A percentile compares a stretch with the other conserved stretches of the same genome.
Conservation (phyloP, 164 flowering plant genomes). For the Piper longum region DNA sequence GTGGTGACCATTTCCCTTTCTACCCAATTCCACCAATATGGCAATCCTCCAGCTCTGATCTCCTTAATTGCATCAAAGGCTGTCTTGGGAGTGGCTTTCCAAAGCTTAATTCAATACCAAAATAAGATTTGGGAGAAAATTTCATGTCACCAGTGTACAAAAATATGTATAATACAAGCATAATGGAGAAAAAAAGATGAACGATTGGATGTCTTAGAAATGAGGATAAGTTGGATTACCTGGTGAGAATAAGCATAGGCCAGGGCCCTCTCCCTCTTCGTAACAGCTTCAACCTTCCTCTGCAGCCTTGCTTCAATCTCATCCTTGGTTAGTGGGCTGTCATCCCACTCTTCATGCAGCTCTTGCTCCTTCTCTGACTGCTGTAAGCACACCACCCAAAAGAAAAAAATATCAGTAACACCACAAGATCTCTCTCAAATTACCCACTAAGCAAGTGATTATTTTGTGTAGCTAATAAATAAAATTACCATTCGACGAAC, state of each 20-base stretch:
- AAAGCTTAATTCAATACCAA: constrained; percentile 17
- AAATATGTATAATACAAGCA: neutral
- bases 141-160: neutral
- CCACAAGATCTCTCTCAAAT: no score
- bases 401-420: no score
- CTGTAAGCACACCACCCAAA: neutral
- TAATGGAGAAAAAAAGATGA: no score
- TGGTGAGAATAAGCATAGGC: constrained; percentile 86
- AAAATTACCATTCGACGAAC: no score
- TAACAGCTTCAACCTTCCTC: constrained; percentile 58
- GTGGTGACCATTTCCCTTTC: constrained; percentile 44
- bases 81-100: constrained; percentile 41
- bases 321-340: constrained; percentile 71
- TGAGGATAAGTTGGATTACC: constrained; percentile 23
- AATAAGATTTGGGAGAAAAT: no score
- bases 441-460: no score
- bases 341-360: constrained; percentile 70
- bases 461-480: no score
- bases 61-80: constrained; percentile 29
- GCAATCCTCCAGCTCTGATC: constrained; percentile 44
- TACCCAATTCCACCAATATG: constrained; percentile 95
- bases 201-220: neutral
- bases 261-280: constrained; percentile 79
- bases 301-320: constrained; percentile 64
- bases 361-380: constrained; percentile 60